Base-by-base conservation (phyloP, 768 basidiomycete genomes). In the Tylopilus rubrobrunneus region DNA sequence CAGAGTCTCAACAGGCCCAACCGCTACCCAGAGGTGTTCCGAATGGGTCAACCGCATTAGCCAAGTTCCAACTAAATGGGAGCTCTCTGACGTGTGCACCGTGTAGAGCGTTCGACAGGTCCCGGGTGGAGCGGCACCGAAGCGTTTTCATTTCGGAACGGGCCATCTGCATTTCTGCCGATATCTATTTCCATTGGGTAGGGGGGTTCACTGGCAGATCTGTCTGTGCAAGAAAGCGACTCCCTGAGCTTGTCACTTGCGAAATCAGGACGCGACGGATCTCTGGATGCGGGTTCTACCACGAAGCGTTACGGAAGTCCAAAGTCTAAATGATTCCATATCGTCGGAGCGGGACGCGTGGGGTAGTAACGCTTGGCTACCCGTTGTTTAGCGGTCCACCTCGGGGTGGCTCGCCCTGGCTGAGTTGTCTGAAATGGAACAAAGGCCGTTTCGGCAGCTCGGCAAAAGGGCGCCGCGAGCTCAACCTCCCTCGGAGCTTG, bases 381-480 rank as follows among this genome's bases (percentile, higher is more conserved):
- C 14, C n/a, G 23, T 2, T 39, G 42, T 4, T 37, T 33, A 21
- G 27, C 14, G 25, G 14, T 10, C 31, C 29, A 17, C 23, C 23
- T 48, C 23, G 17, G 14, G 28, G 46, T 19, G 17, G 17, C 7
- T 23, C 12, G 4, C 17, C 40, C 23, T 23, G 31, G 49, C 39
- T 39, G 39, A 39, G 39, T 28, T 44, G 15, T 33, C 33, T 29
- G 49, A 56, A 56, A n/a, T 25, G 19, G 51, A 56, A 58, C 48
- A 54, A 43, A 60, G 33, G 54, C 17, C 51, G 9, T 34, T 42
- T 58, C 57, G 67, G 65, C 60, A 58, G 1, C 17, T 8, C 62
- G 68, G 64, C 68, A 51, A n/a, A 21, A 17, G 12, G 40, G 49
- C 66, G 59, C 66, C 64, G 57, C 33, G 28, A 27, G n/a, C 29